Evolutionary conservation across 2,329 filamentous ascomycete species (phyloP), one percentile per base, ranked within the genome.

Genomic region (Fusarium tricinctum): DNA sequence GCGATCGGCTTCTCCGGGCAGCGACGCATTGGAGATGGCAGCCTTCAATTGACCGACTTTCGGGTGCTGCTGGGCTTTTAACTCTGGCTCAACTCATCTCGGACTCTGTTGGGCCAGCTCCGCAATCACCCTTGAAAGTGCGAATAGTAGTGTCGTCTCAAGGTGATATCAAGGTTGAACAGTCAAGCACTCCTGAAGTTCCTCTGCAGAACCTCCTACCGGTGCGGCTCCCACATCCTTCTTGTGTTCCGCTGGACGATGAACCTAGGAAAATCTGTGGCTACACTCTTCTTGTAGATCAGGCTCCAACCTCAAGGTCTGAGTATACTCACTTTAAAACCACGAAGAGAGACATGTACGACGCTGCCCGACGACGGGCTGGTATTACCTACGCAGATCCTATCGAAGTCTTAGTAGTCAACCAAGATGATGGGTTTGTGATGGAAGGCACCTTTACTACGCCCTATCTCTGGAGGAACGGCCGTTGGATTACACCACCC

Each of bases 271-370:
- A 73, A 12, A 58, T 65, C 1, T 73, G 77, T 1, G 74, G 74
- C 1, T 86, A 81, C 62, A 78, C 80, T 4, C 76, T 88, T 4
- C 61, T 83, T 1, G 59, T 87, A 5, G 86, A 88, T 70, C 54
- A 58, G 12, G 58, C 68, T n/a, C 54, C 54, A n/a, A 85, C 83
- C 0, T 38, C 69, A 9, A 78, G 79, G 40, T 87, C 86, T 1
- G 85, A 88, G n/a, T 92, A 91, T 74, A 97, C 94, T 0, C 89
- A 90, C 59, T 92, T 92, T 81, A 98, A 99, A 79, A 98, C 95
- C 0, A 96, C 92, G 0, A 82, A 85, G 47, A 88, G 95, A 15
- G 81, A 83, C 12, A 83, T 89, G 76, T 98, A 98, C 77, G 87
- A 92, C 45, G 81, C 81, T 4, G 92, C 93, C 2, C 87, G 94